Conservation (phyloP, 768 basidiomycete species). For the Ramaria sp. region DNA sequence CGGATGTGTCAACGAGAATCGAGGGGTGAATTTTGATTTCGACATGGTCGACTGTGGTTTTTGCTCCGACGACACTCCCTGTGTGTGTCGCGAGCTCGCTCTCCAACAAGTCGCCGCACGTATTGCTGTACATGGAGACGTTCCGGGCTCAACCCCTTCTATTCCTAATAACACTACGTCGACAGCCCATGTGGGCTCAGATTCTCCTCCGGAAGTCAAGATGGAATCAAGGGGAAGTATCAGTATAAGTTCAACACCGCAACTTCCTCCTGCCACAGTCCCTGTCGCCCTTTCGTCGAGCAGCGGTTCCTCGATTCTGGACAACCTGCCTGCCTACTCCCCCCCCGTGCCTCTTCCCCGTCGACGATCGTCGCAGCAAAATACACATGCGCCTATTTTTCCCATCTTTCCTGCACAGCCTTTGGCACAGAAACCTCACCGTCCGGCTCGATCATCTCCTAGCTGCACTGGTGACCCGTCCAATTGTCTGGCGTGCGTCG, state of each 20-base stretch:
- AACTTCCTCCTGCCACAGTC: constrained; percentile 12
- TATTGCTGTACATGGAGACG: constrained; percentile 5
- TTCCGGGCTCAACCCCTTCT: background rate
- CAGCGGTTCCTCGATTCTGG: constrained; percentile 47
- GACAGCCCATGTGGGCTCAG: background rate
- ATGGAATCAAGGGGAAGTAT: constrained; percentile 7
- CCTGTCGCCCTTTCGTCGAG: constrained; percentile 16
- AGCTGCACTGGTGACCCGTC: constrained; percentile 76
- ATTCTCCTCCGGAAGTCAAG: constrained; percentile 7
- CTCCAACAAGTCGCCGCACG: constrained; percentile 29
- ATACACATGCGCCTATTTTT: constrained; percentile 32
- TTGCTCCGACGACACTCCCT: constrained; percentile 58
- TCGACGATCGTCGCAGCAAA: constrained; percentile 22
- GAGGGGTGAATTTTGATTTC: constrained; percentile 22
- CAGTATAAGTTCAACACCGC: constrained; percentile 11
- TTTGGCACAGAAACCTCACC: constrained; percentile 20
- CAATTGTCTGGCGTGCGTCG: constrained; percentile 77
- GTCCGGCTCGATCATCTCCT: constrained; percentile 19
- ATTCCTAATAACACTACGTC: constrained; percentile 3
- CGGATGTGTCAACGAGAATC: constrained; percentile 3
- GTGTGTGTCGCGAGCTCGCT: constrained; percentile 67
- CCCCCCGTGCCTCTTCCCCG: constrained; percentile 75
- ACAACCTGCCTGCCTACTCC: constrained; percentile 71
- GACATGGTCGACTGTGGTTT: constrained; percentile 60
- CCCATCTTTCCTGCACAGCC: constrained; percentile 27